Evolutionary conservation across 306 rosid species (phyloP), one percentile per base, ranked within the genome.

Genomic region (Pyrus betulifolia): DNA sequence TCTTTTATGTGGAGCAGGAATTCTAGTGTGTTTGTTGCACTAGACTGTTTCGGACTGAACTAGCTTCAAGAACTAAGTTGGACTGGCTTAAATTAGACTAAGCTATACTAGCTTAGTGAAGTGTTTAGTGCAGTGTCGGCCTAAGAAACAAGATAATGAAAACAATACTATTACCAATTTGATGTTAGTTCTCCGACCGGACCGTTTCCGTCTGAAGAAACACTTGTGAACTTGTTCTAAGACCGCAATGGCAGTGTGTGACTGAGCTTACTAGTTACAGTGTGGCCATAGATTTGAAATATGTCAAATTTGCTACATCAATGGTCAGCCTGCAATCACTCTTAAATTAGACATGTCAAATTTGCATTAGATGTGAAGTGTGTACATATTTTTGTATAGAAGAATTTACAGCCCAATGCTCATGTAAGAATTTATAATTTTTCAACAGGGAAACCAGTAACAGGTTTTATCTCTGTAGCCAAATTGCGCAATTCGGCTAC

Each of bases 361-460:
- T 59, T 61, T 62, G 64, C 35, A 70, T 22, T 33, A 23, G 22
- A 6, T 21, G 64, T 71, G 7, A 54, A 8, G 33, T 58, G 69
- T 66, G 27, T 9, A 27, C 25, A 55, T 6, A 62, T 23, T 58
- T 11, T 67, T 14, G 72, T 52, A n/a, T 23, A 66, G 7, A 28
- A 51, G 54, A 57, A 31, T 68, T 42, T 67, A 66, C 31, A 35
- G n/a, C 46, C 4, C 4, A 8, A 60, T 10, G 49, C 27, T 30
- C 6, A 1, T 28, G 40, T 21, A 21, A 10, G 28, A 55, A 44
- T 77, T 81, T 80, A 95, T 44, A 92, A 80, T 4, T 90, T 95
- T 78, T 95, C 97, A 68, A 87, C 96, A 0, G 97, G 98, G 76
- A 95, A 95, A 67, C 97, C 93, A 76, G 76, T 23, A 30, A 87